A percentile compares a stretch with the other conserved stretches of the same genome.
These are phyloP conservation scores for Hippophae gyantsensis DNA, from an alignment of 306 rosid genomes.

Conservation along the genomic window DNA sequence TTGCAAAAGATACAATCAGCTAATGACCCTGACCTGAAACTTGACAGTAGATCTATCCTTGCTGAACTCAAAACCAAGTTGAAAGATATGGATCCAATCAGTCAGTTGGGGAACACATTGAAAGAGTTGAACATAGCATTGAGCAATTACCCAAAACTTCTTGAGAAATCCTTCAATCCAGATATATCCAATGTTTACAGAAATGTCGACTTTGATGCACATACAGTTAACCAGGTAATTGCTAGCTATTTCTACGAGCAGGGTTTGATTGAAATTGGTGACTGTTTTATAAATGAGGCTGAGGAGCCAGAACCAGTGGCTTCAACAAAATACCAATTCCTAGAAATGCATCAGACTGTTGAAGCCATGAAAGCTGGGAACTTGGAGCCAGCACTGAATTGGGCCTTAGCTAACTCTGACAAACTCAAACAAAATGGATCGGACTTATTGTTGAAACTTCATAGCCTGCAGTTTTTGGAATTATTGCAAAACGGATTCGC, in stretches of 20 bases:
- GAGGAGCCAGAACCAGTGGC: constrained; percentile 53
- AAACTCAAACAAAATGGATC: constrained; percentile 62
- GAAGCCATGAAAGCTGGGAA: constrained; percentile 59
- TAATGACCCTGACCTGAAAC: constrained; percentile 22
- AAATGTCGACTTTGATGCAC: constrained; percentile 51
- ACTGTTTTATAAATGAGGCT: constrained; percentile 51
- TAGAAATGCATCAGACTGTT: constrained; percentile 71
- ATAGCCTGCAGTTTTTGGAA: constrained; percentile 56
- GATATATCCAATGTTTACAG: constrained; percentile 91
- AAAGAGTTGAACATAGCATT: constrained; percentile 73
- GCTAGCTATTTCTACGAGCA: constrained; percentile 74
- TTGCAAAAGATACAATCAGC: constrained; percentile 48
- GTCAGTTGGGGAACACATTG: constrained; percentile 59
- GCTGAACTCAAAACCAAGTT: constrained; percentile 51
- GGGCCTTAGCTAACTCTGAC: constrained; percentile 56
- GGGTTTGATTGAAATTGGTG: constrained; percentile 77
- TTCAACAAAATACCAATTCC: constrained; percentile 50
- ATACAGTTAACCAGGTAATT: constrained; percentile 55
- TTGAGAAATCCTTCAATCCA: constrained; percentile 68
- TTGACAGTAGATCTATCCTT: constrained; percentile 35
- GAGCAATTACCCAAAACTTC: constrained; percentile 69
- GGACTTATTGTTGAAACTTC: constrained; percentile 64
- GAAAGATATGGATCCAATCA: constrained; percentile 44
- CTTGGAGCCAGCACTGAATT: constrained; percentile 72
- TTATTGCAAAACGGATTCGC: constrained; percentile 51